These are phyloP conservation scores for Butyriboletus loyo DNA, from an alignment of 768 basidiomycete species.

Conservation along the genomic window DNA sequence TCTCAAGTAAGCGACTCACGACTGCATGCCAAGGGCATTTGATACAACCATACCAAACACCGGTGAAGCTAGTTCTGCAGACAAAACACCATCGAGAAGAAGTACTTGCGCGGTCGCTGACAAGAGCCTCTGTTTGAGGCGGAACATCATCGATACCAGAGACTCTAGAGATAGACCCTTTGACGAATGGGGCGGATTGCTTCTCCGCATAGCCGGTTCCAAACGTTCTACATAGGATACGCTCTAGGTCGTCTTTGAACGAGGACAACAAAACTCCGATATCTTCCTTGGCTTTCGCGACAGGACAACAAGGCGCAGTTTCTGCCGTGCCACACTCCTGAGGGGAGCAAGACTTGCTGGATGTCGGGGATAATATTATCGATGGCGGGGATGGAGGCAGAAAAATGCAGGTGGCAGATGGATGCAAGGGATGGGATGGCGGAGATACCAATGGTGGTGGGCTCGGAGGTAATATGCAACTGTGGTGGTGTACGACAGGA, in stretches of 20 bases:
- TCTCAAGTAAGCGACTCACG: constrained; percentile 18
- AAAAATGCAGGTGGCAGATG: constrained; percentile 3
- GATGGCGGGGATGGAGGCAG: constrained; percentile 18
- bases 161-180: neutral
- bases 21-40: constrained; percentile 32
- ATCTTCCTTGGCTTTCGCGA: constrained; percentile 47
- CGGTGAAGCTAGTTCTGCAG: constrained; percentile 24
- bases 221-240: constrained; percentile 39
- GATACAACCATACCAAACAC: constrained; percentile 30
- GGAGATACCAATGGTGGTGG: neutral
- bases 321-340: neutral
- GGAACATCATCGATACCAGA: neutral
- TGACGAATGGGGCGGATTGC: neutral
- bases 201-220: constrained; percentile 15
- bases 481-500: neutral
- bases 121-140: neutral
- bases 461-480: neutral
- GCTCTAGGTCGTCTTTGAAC: constrained; percentile 57
- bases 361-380: neutral
- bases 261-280: constrained; percentile 43
- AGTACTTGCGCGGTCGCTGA: neutral
- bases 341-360: neutral
- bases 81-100: constrained; percentile 30
- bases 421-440: constrained; percentile 28
- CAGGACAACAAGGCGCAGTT: constrained; percentile 38